These are phyloP conservation scores for Endotrypanum monterogeii DNA, from an alignment of 208 protist genomes.

Conservation along the genomic window DNA sequence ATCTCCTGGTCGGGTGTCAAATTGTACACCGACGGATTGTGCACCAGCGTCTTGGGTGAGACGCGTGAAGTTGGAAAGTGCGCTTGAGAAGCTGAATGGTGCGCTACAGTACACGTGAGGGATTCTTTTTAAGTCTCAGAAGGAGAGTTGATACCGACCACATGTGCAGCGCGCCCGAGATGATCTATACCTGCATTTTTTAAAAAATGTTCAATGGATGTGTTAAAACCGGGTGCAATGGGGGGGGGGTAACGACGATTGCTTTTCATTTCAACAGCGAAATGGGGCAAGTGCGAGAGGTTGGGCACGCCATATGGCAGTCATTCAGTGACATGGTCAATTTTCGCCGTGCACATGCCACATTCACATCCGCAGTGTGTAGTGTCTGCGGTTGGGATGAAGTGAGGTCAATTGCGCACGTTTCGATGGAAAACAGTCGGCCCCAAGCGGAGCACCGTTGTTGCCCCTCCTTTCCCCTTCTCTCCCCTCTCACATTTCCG, in stretches of 20 bases:
- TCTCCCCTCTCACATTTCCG: background rate
- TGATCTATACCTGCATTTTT: background rate
- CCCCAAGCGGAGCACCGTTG: background rate
- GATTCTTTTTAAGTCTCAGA: background rate
- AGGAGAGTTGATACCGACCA: too few relatives aligned
- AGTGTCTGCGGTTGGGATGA: background rate
- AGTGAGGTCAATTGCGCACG: background rate
- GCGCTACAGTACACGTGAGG: constrained; percentile 20
- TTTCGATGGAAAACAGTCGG: background rate
- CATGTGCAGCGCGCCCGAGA: background rate
- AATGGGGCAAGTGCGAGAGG: background rate
- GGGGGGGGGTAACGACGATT: background rate
- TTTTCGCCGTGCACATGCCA: background rate
- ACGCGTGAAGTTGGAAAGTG: constrained; percentile 21
- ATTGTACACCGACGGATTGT: background rate
- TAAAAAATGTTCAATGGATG: background rate
- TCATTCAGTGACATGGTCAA: too few relatives aligned
- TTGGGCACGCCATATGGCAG: background rate
- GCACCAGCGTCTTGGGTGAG: background rate
- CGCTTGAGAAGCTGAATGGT: constrained; percentile 28
- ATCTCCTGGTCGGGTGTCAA: background rate
- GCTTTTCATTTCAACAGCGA: background rate
- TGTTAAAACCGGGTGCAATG: too few relatives aligned
- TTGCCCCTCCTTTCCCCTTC: background rate
- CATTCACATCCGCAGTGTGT: background rate